phyloP scores from a whole-genome alignment of 768 basidiomycete species.

The Saitozyma sp. region DNA sequence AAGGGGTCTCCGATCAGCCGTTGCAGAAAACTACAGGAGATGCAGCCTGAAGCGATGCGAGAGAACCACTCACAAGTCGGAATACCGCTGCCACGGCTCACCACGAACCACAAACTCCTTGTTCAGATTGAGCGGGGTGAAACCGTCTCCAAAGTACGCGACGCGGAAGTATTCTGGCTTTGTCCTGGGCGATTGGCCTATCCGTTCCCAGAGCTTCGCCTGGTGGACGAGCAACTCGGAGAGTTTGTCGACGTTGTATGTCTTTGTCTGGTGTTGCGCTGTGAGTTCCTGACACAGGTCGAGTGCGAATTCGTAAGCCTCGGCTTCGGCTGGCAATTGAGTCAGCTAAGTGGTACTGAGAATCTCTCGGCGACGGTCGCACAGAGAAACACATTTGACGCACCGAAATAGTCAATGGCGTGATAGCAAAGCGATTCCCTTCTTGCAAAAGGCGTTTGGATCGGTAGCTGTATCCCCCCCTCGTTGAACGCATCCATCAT shows the following conservation, averaged over 20 bases:
- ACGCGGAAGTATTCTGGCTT: slow-evolving; percentile 93
- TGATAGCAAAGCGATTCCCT: slow-evolving; percentile 89
- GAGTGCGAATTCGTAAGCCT: slow-evolving; percentile 94
- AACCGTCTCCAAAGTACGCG: slow-evolving; percentile 78
- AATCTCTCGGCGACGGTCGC: neutral
- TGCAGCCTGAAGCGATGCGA: neutral
- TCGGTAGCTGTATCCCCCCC: slow-evolving; percentile 71
- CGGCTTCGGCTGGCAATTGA: slow-evolving; percentile 71
- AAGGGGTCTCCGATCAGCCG: slow-evolving; percentile 40
- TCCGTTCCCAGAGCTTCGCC: slow-evolving; percentile 82
- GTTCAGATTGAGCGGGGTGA: slow-evolving; percentile 73
- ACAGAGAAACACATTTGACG: slow-evolving; percentile 27
- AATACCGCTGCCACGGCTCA: slow-evolving; percentile 86
- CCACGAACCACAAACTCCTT: slow-evolving; percentile 95
- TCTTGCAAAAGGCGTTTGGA: slow-evolving; percentile 89
- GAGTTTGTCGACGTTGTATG: slow-evolving; percentile 85
- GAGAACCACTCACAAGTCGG: slow-evolving; percentile 35
- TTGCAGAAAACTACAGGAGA: slow-evolving; percentile 27
- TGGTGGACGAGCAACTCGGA: slow-evolving; percentile 84
- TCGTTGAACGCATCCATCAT: slow-evolving; percentile 23
- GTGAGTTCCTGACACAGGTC: slow-evolving; percentile 90
- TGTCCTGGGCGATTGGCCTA: slow-evolving; percentile 71
- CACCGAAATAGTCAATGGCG: slow-evolving; percentile 91
- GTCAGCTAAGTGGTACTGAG: slow-evolving; percentile 1
- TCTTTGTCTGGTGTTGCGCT: slow-evolving; percentile 80